Evolutionary conservation across 2,329 filamentous ascomycete genomes (phyloP).

Genomic region (Colletotrichum lindemuthianum): DNA sequence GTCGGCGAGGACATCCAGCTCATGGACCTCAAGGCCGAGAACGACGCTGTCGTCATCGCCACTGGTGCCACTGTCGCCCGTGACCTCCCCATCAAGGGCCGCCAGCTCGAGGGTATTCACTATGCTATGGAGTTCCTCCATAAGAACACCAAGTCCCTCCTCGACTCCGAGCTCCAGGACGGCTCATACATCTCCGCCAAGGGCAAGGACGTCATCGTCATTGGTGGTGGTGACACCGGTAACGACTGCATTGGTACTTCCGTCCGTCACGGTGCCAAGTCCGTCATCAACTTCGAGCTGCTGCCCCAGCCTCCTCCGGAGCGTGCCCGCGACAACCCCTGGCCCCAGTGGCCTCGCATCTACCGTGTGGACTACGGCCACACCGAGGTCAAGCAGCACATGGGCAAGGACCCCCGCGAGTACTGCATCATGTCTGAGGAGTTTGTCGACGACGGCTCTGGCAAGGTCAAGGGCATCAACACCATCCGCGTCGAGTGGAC

Average conservation of each 20-base stretch:
- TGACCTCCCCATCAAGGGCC: slow-evolving; percentile 89
- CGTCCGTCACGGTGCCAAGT: slow-evolving; percentile 93
- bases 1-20: slow-evolving; percentile 80
- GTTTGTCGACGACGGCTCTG: slow-evolving; percentile 88
- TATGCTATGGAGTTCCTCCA: slow-evolving; percentile 98
- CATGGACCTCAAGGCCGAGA: slow-evolving; percentile 74
- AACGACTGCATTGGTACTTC: slow-evolving; percentile 99
- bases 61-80: slow-evolving; percentile 94
- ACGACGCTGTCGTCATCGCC: slow-evolving; percentile 89
- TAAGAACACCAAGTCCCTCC: slow-evolving; percentile 96
- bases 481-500: slow-evolving; percentile 97
- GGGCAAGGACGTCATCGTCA: slow-evolving; percentile 95
- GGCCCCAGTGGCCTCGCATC: slow-evolving; percentile 98
- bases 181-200: slow-evolving; percentile 92
- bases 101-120: slow-evolving; percentile 89
- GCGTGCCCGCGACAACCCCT: slow-evolving; percentile 93
- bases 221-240: slow-evolving; percentile 96
- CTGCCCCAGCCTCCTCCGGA: slow-evolving; percentile 91
- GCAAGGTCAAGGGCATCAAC: slow-evolving; percentile 94
- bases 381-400: slow-evolving; percentile 94
- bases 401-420: slow-evolving; percentile 94
- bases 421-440: slow-evolving; percentile 99
- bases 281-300: slow-evolving; percentile 95
- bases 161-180: slow-evolving; percentile 88
- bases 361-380: slow-evolving; percentile 99